Base-by-base conservation (phyloP, 2,329 filamentous ascomycete genomes). In the Boeremia lycopersici region DNA sequence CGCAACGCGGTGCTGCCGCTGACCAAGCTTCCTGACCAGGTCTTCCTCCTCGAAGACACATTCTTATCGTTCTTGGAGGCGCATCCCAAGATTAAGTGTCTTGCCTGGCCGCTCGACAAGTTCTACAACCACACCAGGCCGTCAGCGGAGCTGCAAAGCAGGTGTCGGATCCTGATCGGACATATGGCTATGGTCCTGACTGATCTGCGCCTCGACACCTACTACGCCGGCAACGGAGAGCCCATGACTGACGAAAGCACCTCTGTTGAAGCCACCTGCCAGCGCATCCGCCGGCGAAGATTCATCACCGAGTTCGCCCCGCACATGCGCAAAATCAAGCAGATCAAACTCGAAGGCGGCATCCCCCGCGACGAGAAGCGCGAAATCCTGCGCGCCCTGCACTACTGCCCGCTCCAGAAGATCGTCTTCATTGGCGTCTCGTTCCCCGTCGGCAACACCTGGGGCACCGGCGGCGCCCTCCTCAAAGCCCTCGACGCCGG, bases 301-400 rank as follows among this genome's bases (percentile, higher is more conserved):
- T 76, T 81, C 67, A 78, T 81, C 34, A 65, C 67, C 25, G 71
- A 76, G 6, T 80, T 81, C 45, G 77, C 74, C 2, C 62, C 74
- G 1, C 65, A 70, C 29, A 76, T 80, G 77, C 72, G 60, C 1
- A 75, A 65, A n/a, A 45, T 81, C 4, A 63, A 77, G 50, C 71
- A 68, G 35, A 69, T 81, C 62, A 81, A 81, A 53, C 65, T 81
- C 17, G 78, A 81, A 66, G 78, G 78, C 15, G 77, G 77, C 11
- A 73, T 80, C 36, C 77, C 78, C 0, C 70, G 77, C 9, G 78
- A 80, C 56, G 79, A 81, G 57, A 77, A 78, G 48, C 72, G 78
- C 25, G 79, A 81, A 52, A 70, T 75, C 11, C 48, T 80, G 3
- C 73, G 77, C 7, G 78, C 79, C 2, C 49, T 80, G 10, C 72